Evolutionary conservation across 169 alveolate genomes (phyloP), one percentile per base, ranked within the genome.

Genomic region (Plasmodium inui): DNA sequence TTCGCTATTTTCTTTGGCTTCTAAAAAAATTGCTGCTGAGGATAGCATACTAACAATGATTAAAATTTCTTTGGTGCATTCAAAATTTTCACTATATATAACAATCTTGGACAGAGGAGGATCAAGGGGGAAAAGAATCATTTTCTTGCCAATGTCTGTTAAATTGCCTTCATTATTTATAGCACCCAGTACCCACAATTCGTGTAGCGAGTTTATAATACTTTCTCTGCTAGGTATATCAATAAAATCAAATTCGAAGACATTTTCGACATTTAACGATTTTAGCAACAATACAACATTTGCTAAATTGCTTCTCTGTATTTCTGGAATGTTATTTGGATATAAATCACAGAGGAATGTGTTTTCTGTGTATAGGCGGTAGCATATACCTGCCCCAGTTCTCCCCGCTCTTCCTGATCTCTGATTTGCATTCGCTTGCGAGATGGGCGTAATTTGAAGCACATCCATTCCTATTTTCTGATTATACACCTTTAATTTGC

Each of bases 361-460:
- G 37, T 98, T 96, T 96, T 99, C 99, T 1, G 99, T 98, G 96
- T 99, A 99, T 88, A 99, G 96, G 72, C 99, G 98, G 96, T 97
- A 99, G 93, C 99, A 99, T 41, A 98, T 95, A 44, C 99, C 99
- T 32, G 99, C 99, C 7, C 96, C 97, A 0, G 99, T 99, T 85
- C 99, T 97, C 3, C 99, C 99, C 0, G 99, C 99, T 93, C 99
- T 98, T n/a, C 99, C 99, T 34, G 99, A 97, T 71, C 99, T 96
- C 95, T 99, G 99, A 94, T 98, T 98, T 6, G 99, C 99, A 96
- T 99, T 99, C 9, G 99, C 99, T 90, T 99, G 99, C 0, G 99
- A 98, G 61, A 99, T 98, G 6, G 99, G 99, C 14, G 99, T 98
- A 8, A 99, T 98, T 94, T 99, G 99, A 92, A 99, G 96, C n/a